Evolutionary conservation across 1,139 yeast genomes (phyloP), one percentile per base, ranked within the genome.

Genomic region (Pichia sp.): DNA sequence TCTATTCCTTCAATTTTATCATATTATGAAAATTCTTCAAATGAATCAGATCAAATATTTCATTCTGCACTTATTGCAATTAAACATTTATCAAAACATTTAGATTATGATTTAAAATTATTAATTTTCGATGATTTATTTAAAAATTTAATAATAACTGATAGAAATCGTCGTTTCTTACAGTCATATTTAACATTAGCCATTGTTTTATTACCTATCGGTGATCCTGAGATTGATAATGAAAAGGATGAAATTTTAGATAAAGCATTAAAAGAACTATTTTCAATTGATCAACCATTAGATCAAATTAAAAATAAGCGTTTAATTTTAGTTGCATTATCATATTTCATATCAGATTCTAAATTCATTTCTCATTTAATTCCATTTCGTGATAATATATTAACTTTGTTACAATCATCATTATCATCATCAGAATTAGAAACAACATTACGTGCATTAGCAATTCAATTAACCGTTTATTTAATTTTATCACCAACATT

Each of bases 371-470:
- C 55, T 30, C 67, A 72, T n/a, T 60, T 83, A 48, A 52, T 64
- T 11, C 56, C 61, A 1, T 76, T 69, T 61, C 85, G 86, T 58
- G 95, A 88, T 58, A 79, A 79, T 44, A 67, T 89, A 26, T 67
- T 87, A 39, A 77, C 82, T 48, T 71, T 83, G 45, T 65, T 86
- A 55, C 84, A 79, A 61, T 72, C 86, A 3, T 71, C 89, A 47
- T 79, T 83, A 64, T 75, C 83, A 0, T 73, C 87, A 0, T 80
- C 95, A 0, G 73, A 73, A 46, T 66, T 78, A 36, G 95, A 86
- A 57, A 80, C 81, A 30, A 76, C 88, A 0, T 71, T 89, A 47
- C 76, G 89, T 58, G 74, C 84, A 40, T 69, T 83, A 44, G 78
- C 90, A 0, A 71, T 86, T 36, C 78, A 78, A 45, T 87, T 85